These are phyloP conservation scores for Epichloe sp. DNA, from an alignment of 2,329 filamentous ascomycete species.

Conservation along the genomic window DNA sequence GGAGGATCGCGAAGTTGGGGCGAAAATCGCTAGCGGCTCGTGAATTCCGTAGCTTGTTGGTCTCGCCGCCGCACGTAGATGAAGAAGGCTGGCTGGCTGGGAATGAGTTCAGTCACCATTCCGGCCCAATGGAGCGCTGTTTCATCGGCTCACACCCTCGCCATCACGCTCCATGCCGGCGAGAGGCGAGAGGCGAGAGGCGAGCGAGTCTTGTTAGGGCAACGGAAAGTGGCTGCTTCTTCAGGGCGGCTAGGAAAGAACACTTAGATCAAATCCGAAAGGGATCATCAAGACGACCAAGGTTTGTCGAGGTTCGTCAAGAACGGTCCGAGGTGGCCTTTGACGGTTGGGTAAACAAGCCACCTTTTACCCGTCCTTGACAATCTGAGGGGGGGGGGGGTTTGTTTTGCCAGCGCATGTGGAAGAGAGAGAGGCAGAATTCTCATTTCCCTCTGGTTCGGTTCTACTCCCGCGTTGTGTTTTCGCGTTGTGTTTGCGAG, in stretches of 20 bases:
- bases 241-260: too few species aligned
- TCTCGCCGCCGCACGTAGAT: neutral
- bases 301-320: neutral
- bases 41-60: neutral
- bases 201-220: neutral
- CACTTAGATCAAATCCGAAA: too few species aligned
- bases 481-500: neutral
- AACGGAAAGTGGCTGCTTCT: neutral
- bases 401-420: neutral
- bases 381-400: too few species aligned
- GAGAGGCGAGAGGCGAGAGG: neutral
- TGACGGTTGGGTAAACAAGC: neutral
- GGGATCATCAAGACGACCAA: too few species aligned
- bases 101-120: too few species aligned
- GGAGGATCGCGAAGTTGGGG: neutral
- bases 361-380: too few species aligned
- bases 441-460: too few species aligned
- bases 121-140: neutral
- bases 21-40: neutral
- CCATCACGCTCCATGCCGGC: neutral
- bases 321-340: neutral
- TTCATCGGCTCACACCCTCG: neutral
- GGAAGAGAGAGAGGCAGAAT: neutral
- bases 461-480: neutral
- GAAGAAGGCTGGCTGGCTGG: neutral